Evolutionary conservation across 2,329 filamentous ascomycete genomes (phyloP), one percentile per base, ranked within the genome.

Genomic region (Penicillium palitans): DNA sequence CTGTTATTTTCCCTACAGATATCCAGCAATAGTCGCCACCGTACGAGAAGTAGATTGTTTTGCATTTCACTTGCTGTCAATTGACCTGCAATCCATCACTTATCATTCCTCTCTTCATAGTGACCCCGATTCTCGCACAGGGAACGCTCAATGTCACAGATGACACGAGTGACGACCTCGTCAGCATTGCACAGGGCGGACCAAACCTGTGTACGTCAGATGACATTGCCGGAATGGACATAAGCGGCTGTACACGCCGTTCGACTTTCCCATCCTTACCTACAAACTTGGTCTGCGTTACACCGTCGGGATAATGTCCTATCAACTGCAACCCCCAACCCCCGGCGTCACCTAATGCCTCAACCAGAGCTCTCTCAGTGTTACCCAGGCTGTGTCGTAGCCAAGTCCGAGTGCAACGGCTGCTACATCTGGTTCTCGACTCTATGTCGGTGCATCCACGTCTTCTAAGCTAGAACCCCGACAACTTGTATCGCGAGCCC

Each of bases 381-480:
- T 27, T 31, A 45, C 24, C 24, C 42, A 2, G 55, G 42, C 42
- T 53, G 35, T 29, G 42, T 42, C 9, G 24, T 42, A 9, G 41
- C 49, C 6, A 57, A 53, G 19, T 51, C n/a, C 27, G 15, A 47
- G 10, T 57, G 42, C 33, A 57, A 53, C 33, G 27, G 42, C 21
- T 53, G 41, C 9, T 57, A 27, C 2, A 33, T 57, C 33, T 33
- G 47, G 24, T 57, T 52, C 40, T 41, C 19, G 7, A 33, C 31
- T 37, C 47, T 52, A 6, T 52, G 47, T 9, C 9, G 9, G 12
- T 57, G 47, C 9, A 21, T 57, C 6, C 40, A 12, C 7, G n/a
- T 7, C n/a, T 57, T 52, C 39, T 47, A 46, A 46, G 15, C 47
- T 3, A n/a, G 51, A 31, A 46, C n/a, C 13, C 31, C 37, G 19